These are phyloP conservation scores for Pseudogymnoascus sp. DNA, from an alignment of 2,329 filamentous ascomycete species.

Conservation along the genomic window DNA sequence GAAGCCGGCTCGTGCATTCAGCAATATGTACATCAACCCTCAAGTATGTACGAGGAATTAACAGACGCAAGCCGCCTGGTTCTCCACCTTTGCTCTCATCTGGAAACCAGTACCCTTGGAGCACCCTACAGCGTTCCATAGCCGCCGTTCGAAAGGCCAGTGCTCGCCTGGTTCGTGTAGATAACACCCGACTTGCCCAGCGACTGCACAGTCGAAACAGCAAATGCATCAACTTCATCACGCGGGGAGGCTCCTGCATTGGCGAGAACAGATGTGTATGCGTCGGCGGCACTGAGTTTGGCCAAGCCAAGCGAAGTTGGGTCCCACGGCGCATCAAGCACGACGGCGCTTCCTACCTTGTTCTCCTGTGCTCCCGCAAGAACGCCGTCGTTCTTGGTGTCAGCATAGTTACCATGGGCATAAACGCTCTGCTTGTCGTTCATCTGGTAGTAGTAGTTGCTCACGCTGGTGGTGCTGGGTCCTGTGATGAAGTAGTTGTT, in stretches of 20 bases:
- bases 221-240: slow-evolving; percentile 25
- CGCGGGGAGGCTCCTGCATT: slow-evolving; percentile 32
- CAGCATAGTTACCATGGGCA: slow-evolving; percentile 45
- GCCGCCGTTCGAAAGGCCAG: slow-evolving; percentile 23
- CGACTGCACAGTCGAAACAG: slow-evolving; percentile 21
- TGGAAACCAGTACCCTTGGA: neutral
- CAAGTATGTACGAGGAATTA: neutral
- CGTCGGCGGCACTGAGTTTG: slow-evolving; percentile 30
- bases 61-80: neutral
- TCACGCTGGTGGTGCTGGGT: slow-evolving; percentile 40
- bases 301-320: slow-evolving; percentile 19
- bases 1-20: neutral
- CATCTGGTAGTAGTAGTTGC: slow-evolving; percentile 50
- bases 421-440: slow-evolving; percentile 47
- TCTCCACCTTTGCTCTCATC: neutral
- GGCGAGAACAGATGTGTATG: slow-evolving; percentile 30
- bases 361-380: slow-evolving; percentile 35
- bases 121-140: slow-evolving; percentile 19
- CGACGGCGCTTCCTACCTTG: slow-evolving; percentile 15
- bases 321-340: slow-evolving; percentile 22
- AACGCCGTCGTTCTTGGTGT: slow-evolving; percentile 41
- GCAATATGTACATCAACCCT: neutral
- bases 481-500: slow-evolving; percentile 52
- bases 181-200: slow-evolving; percentile 22
- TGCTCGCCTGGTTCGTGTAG: slow-evolving; percentile 22